Evolutionary conservation across 2,329 filamentous ascomycete genomes (phyloP), one percentile per base, ranked within the genome.

Genomic region (Trichoderma sp.): DNA sequence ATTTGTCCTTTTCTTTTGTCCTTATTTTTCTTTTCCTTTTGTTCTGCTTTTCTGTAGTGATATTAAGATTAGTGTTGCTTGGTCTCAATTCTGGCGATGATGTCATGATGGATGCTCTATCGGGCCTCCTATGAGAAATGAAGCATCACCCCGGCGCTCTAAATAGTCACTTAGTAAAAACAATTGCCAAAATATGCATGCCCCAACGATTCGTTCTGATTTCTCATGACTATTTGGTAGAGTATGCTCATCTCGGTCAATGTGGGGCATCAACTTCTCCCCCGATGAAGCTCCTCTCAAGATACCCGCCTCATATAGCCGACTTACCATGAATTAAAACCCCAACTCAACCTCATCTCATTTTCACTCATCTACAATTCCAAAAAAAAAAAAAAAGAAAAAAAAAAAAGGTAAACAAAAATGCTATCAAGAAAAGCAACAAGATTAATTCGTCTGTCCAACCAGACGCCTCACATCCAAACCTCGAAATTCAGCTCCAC

Each of bases 401-500:
- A n/a, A n/a, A n/a, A n/a, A n/a, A n/a, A n/a, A 45, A 4, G 19
- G 3, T 10, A 6, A 10, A 13, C 1, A 48, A 61, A 65, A 8
- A 72, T 73, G 69, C 19, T 70, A 52, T 50, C 59, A 19, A 60
- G 60, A 48, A 63, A 42, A 17, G 59, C 56, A 48, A 52, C 52
- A 5, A 58, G 22, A 25, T 7, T 19, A 13, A 15, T 52, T 2
- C 25, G 42, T 15, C 39, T 29, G 2, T 32, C 64, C 8, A 57
- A 27, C 19, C 34, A 56, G 9, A 35, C 25, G 34, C 32, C 19
- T n/a, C 25, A 27, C 1, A 8, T 39, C 4, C 72, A 74, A n/a
- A 72, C 63, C 17, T 69, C 69, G 5, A 56, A 45, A 17, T 83
- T 84, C 64, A 82, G 80, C 53, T 76, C 76, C 8, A 79, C 78